phyloP scores from a whole-genome alignment of 805 yeast species.

The Candida golubevii region DNA sequence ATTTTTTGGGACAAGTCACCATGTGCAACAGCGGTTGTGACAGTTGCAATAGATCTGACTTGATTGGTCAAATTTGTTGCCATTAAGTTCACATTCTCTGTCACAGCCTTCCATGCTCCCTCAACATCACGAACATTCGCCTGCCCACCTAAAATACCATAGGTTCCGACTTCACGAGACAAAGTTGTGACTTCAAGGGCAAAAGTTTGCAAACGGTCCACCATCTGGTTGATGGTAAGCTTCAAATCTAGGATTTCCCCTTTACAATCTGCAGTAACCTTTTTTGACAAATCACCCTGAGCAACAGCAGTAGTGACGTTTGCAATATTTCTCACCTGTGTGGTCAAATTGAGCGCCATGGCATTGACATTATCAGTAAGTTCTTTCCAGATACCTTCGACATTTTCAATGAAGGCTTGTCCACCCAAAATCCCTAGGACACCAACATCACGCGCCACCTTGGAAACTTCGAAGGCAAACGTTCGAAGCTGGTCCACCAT shows the following conservation, averaged over 20 bases:
- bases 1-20: conserved; percentile 85
- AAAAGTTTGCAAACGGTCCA: conserved; percentile 46
- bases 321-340: conserved; percentile 84
- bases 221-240: conserved; percentile 47
- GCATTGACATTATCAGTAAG: conserved; percentile 84
- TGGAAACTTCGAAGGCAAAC: conserved; percentile 80
- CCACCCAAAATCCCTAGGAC: conserved; percentile 88
- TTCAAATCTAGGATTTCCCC: conserved; percentile 42
- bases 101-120: conserved; percentile 49
- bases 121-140: conserved; percentile 49
- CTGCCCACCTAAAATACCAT: conserved; percentile 47
- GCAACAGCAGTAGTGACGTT: conserved; percentile 88
- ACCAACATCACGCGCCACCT: conserved; percentile 87
- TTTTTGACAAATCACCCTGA: conserved; percentile 73
- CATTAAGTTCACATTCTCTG: conserved; percentile 45
- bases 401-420: conserved; percentile 74
- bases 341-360: conserved; percentile 83
- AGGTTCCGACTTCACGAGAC: conserved; percentile 45
- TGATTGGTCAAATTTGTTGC: conserved; percentile 58
- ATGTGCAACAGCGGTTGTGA: conserved; percentile 87
- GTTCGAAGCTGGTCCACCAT: conserved; percentile 84
- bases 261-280: conserved; percentile 82
- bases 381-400: conserved; percentile 85
- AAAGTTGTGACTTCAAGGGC: conserved; percentile 45
- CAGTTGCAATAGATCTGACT: conserved; percentile 85